Evolutionary conservation across 164 flowering plant genomes (phyloP), one percentile per base, ranked within the genome.

Genomic region (Taxillus chinensis): DNA sequence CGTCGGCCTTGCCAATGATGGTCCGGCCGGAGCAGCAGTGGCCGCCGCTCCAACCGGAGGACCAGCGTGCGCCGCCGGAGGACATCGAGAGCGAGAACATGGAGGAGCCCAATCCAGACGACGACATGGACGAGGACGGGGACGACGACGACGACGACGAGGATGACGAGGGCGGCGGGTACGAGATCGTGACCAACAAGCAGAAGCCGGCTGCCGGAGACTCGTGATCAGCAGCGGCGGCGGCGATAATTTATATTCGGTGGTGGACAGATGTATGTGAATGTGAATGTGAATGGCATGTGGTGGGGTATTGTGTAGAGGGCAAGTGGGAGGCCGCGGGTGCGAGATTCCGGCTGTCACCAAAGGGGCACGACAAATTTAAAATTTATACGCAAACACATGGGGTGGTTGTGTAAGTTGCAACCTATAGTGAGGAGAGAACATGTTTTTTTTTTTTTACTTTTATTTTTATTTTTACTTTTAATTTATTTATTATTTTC

Each of bases 11-110:
- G 14, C 61, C 65, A 7, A 53, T 59, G 59, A 80, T 82, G 87
- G 84, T 74, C 0, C 71, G 59, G 37, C 86, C 86, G 3, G 85
- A 82, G 68, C 87, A 82, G 69, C 87, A 82, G 61, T 82, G 86
- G 89, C 86, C 83, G 5, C 77, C 68, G 2, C 72, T 27, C 40
- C 61, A 58, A 48, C 66, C 55, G 12, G 42, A 50, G 54, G 50
- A 48, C 37, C 3, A 37, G 55, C 9, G 71, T 59, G 40, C 68
- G 53, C 45, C 40, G 14, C 10, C 62, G 61, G 75, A 77, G 15
- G 73, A 73, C 5, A 17, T 55, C 45, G 74, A 62, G 40, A 54
- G 73, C 12, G 73, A 70, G 3, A 70, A 68, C 14, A 61, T 53
- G 42, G 71, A 65, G 5, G 64, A 61, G 1, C 43, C 66, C 4